Evolutionary conservation across 257 asterid species (phyloP).

Genomic region (Sherardia arvensis): DNA sequence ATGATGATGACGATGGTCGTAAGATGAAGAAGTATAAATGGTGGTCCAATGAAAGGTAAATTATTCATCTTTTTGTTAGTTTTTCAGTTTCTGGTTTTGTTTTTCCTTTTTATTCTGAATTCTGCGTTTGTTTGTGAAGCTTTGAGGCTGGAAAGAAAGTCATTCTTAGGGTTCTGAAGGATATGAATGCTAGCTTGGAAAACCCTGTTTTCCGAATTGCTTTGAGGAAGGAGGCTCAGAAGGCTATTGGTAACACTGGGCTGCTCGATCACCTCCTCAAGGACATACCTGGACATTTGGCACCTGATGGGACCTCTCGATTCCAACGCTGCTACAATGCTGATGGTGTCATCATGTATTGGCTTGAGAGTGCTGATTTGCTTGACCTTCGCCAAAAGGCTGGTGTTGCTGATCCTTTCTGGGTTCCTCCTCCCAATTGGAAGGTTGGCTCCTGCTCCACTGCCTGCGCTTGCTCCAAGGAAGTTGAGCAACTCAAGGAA

Average conservation of each 20-base stretch:
- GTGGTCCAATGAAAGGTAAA: conserved; percentile 23
- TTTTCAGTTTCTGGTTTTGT: not conserved
- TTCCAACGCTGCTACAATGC: conserved; percentile 20
- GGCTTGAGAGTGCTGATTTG: conserved; percentile 22
- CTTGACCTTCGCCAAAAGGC: conserved; percentile 19
- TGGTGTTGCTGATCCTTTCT: conserved; percentile 20
- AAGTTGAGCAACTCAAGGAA: conserved; percentile 18
- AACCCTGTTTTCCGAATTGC: conserved; percentile 17
- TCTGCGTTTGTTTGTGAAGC: conserved; percentile 12
- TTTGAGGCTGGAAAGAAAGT: conserved; percentile 19
- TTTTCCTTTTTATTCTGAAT: not conserved
- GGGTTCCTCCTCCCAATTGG: conserved; percentile 23
- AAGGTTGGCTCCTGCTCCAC: conserved; percentile 17
- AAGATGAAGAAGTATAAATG: conserved; percentile 18
- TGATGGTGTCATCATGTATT: conserved; percentile 22
- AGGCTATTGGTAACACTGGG: conserved; percentile 21
- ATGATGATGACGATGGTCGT: conserved; percentile 4
- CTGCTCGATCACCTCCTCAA: conserved; percentile 23
- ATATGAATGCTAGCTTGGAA: conserved; percentile 17
- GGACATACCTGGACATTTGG: conserved; percentile 20
- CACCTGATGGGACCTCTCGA: conserved; percentile 19
- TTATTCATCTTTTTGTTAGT: not conserved
- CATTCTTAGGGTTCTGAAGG: conserved; percentile 17
- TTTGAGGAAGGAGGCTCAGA: conserved; percentile 21
- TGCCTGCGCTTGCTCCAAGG: conserved; percentile 18